A percentile compares a stretch with the other conserved stretches of the same genome.
These are phyloP conservation scores for Cucurbita ficifolia DNA, from an alignment of 306 rosid species.

Conservation along the genomic window DNA sequence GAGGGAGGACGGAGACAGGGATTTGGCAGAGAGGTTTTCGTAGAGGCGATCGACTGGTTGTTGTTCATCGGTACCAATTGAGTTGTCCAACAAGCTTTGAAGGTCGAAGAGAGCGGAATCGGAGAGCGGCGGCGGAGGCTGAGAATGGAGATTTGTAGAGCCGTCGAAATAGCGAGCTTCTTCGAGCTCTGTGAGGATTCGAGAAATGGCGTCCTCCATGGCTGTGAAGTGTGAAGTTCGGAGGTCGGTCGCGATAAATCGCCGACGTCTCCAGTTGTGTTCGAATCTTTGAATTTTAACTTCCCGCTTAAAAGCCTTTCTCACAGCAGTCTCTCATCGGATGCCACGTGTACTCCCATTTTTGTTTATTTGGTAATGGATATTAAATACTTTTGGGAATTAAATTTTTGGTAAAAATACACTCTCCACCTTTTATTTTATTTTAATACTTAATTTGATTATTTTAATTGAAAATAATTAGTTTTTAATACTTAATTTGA, in stretches of 20 bases:
- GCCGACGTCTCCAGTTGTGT: background rate
- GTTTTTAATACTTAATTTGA: too few species aligned
- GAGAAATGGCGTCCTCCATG: slow-evolving; percentile 39
- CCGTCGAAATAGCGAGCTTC: slow-evolving; percentile 28
- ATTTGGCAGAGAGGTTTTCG: slow-evolving; percentile 40
- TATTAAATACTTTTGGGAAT: too few species aligned
- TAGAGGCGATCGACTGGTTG: slow-evolving; percentile 25
- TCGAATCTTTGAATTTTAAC: background rate
- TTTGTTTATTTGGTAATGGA: too few species aligned
- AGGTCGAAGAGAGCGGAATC: slow-evolving; percentile 43
- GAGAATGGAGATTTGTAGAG: slow-evolving; percentile 16
- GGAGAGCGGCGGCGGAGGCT: slow-evolving; percentile 30
- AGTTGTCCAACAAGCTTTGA: slow-evolving; percentile 29
- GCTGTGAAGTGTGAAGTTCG: slow-evolving; percentile 5
- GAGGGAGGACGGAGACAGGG: slow-evolving; percentile 45
- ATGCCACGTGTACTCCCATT: too few species aligned
- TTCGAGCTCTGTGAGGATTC: slow-evolving; percentile 45
- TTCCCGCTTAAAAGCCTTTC: background rate
- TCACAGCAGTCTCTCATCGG: background rate
- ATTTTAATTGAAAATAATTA: too few species aligned
- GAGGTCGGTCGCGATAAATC: background rate
- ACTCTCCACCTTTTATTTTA: too few species aligned
- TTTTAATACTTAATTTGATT: too few species aligned
- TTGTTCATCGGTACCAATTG: slow-evolving; percentile 7
- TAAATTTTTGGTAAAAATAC: too few species aligned